These are phyloP conservation scores for Entomortierella parvispora DNA, from an alignment of 192 early-diverging fungal species.

Conservation along the genomic window DNA sequence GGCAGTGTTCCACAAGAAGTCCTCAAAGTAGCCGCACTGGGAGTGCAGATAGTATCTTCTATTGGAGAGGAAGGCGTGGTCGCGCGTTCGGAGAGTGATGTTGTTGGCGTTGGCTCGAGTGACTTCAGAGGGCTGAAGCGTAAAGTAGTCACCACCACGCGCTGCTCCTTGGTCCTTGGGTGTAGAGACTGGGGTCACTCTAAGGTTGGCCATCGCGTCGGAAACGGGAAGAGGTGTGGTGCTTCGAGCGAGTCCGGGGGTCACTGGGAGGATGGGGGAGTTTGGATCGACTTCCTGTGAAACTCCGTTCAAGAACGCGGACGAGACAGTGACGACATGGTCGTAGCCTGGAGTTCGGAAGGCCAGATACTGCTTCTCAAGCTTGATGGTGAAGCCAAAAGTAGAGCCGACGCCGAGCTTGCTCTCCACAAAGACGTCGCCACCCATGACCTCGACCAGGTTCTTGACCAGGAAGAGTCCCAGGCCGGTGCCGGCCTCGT, in stretches of 20 bases:
- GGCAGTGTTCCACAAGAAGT: slow-evolving; percentile 50
- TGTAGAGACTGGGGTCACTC: slow-evolving; percentile 10
- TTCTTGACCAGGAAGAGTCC: slow-evolving; percentile 49
- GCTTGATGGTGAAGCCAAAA: slow-evolving; percentile 49
- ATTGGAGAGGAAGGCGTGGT: slow-evolving; percentile 47
- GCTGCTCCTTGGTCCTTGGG: slow-evolving; percentile 19
- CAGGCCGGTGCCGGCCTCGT: slow-evolving; percentile 47
- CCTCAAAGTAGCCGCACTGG: slow-evolving; percentile 45
- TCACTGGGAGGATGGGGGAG: slow-evolving; percentile 40
- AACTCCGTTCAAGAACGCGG: slow-evolving; percentile 22
- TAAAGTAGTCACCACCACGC: slow-evolving; percentile 41
- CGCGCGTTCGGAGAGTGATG: slow-evolving; percentile 45
- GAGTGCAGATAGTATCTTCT: slow-evolving; percentile 46
- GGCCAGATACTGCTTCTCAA: slow-evolving; percentile 52
- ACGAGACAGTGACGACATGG: slow-evolving; percentile 49
- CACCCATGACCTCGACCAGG: slow-evolving; percentile 46
- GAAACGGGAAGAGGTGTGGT: slow-evolving; percentile 18
- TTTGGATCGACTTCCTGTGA: slow-evolving; percentile 7
- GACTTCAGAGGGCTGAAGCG: slow-evolving; percentile 32
- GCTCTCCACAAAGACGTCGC: slow-evolving; percentile 41
- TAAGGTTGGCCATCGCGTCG: background rate
- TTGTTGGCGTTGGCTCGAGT: slow-evolving; percentile 53
- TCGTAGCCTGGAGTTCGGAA: slow-evolving; percentile 49
- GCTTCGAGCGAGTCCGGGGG: slow-evolving; percentile 45
- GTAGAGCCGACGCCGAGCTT: slow-evolving; percentile 46